A percentile compares a stretch with the other conserved stretches of the same genome.
phyloP scores from a whole-genome alignment of 306 rosid genomes.

The Sindora glabra region DNA sequence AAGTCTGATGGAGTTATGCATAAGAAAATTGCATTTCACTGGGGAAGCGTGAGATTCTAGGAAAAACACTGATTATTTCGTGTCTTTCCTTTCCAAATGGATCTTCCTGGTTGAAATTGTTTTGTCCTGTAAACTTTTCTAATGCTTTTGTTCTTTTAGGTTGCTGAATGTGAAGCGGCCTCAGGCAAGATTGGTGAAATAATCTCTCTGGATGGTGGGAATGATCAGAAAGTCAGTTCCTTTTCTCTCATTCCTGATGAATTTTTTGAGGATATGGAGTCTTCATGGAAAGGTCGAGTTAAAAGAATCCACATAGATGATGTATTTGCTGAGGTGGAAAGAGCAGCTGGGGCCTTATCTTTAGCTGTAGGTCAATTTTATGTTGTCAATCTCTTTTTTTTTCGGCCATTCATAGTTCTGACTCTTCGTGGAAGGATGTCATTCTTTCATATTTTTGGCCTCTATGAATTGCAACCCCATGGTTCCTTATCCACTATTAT shows the following conservation, averaged over 20 bases:
- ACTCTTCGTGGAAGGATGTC: not conserved
- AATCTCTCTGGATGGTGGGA: conserved; percentile 63
- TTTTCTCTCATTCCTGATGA: conserved; percentile 59
- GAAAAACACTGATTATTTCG: not conserved
- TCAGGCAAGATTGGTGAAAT: conserved; percentile 59
- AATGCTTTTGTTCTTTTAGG: conserved; percentile 33
- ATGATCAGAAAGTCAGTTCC: conserved; percentile 57
- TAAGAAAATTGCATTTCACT: conserved; percentile 2
- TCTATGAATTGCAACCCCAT: not conserved
- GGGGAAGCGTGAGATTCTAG: not conserved
- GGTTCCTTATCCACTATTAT: not conserved
- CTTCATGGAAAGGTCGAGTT: conserved; percentile 82
- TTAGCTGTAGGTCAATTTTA: conserved; percentile 76
- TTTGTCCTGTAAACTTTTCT: conserved; percentile 5
- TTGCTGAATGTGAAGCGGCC: conserved; percentile 60
- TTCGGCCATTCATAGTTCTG: not conserved
- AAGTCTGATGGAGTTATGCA: not conserved
- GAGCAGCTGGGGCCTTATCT: conserved; percentile 68
- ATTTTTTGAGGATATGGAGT: conserved; percentile 91
- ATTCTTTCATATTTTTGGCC: not conserved
- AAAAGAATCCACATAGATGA: conserved; percentile 72
- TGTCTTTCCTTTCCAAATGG: not conserved
- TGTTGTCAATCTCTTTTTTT: too few species aligned
- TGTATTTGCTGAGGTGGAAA: conserved; percentile 52
- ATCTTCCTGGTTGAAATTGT: not conserved